These are phyloP conservation scores for Penicillium sp. DNA, from an alignment of 2,329 filamentous ascomycete genomes.

Conservation along the genomic window DNA sequence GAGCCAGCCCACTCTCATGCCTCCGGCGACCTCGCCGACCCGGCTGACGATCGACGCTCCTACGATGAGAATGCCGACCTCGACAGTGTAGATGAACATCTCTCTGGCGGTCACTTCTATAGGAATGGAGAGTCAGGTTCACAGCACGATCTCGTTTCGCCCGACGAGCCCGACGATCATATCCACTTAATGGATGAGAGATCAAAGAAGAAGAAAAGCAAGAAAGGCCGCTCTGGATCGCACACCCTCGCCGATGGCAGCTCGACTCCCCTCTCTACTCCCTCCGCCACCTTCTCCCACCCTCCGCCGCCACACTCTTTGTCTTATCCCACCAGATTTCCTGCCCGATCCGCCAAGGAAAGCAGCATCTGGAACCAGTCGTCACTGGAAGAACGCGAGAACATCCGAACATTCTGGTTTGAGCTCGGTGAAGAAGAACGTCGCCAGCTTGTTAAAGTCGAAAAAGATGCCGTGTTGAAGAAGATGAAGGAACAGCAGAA, in stretches of 20 bases:
- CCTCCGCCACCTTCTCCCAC: slow-evolving; percentile 45
- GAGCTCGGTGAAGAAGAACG: slow-evolving; percentile 90
- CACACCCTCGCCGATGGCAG: slow-evolving; percentile 38
- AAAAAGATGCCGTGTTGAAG: slow-evolving; percentile 94
- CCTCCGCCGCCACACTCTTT: slow-evolving; percentile 46
- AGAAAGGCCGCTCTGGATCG: slow-evolving; percentile 35
- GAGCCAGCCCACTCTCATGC: slow-evolving; percentile 43
- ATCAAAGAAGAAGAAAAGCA: slow-evolving; percentile 44
- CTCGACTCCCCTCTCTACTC: slow-evolving; percentile 40
- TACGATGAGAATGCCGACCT: slow-evolving; percentile 33
- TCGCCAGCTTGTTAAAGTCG: slow-evolving; percentile 92
- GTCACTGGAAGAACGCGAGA: slow-evolving; percentile 88
- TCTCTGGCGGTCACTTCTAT: slow-evolving; percentile 51
- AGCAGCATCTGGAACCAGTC: slow-evolving; percentile 94
- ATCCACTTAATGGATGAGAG: slow-evolving; percentile 30
- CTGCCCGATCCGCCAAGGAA: slow-evolving; percentile 61
- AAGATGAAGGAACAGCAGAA: slow-evolving; percentile 99
- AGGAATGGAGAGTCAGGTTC: slow-evolving; percentile 51
- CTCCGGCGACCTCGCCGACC: slow-evolving; percentile 26
- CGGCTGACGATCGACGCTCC: slow-evolving; percentile 26
- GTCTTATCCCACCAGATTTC: slow-evolving; percentile 41
- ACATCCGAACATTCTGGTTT: slow-evolving; percentile 98
- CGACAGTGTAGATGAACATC: slow-evolving; percentile 39
- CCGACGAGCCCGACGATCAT: slow-evolving; percentile 22
- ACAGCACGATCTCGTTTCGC: slow-evolving; percentile 17